Conservation (phyloP, 495 filamentous ascomycete genomes). For the Hypomontagnella monticulosa region DNA sequence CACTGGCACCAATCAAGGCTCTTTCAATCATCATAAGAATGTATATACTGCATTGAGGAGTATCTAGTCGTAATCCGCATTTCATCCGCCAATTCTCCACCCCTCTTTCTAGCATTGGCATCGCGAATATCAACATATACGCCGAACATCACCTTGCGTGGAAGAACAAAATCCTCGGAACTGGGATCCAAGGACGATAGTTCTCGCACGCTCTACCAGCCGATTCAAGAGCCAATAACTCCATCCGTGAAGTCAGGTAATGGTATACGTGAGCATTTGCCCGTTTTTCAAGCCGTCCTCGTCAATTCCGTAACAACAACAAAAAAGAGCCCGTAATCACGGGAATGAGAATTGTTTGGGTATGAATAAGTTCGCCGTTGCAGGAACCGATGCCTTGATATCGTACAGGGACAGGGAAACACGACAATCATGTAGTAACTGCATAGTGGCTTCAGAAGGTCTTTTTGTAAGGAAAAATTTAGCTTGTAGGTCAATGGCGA, state of each 20-base stretch:
- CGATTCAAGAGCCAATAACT: conserved; percentile 43
- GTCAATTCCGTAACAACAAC: conserved; percentile 42
- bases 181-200: conserved; percentile 34
- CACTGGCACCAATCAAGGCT: neutral
- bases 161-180: conserved; percentile 34
- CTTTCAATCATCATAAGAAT: conserved; percentile 27
- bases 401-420: conserved; percentile 31
- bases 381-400: conserved; percentile 29
- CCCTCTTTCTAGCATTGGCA: conserved; percentile 35
- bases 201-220: conserved; percentile 20
- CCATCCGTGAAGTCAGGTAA: conserved; percentile 44
- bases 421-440: conserved; percentile 11
- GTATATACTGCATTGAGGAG: conserved; percentile 44
- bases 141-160: conserved; percentile 25
- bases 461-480: neutral
- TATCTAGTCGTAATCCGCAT: conserved; percentile 47
- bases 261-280: conserved; percentile 40
- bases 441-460: neutral
- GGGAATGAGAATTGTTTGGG: conserved; percentile 23
- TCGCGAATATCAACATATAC: conserved; percentile 38
- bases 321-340: conserved; percentile 34
- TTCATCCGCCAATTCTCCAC: conserved; percentile 22
- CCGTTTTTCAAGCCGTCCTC: conserved; percentile 37
- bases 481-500: conserved; percentile 14
- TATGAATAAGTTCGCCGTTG: conserved; percentile 25